phyloP scores from a whole-genome alignment of 1,284 basidiomycete species.

The Apiotrichum siamense region DNA sequence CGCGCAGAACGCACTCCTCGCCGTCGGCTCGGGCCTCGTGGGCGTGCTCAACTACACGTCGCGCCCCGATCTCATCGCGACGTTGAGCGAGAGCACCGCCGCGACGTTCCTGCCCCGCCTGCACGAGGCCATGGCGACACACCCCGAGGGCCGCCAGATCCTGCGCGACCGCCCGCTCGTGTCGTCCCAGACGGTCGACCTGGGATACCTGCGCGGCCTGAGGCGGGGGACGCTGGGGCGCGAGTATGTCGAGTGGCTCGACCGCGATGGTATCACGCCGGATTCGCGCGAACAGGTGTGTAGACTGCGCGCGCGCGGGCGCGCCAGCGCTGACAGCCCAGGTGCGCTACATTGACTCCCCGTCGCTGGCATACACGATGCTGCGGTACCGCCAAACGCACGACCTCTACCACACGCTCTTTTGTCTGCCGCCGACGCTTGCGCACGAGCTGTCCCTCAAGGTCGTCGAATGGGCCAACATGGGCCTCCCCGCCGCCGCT shows the following conservation, averaged over 20 bases:
- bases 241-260: constrained; percentile 86
- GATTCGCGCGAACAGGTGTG: constrained; percentile 86
- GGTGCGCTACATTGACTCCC: constrained; percentile 91
- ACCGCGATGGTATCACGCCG: constrained; percentile 83
- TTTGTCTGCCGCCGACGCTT: constrained; percentile 79
- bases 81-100: constrained; percentile 83
- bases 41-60: constrained; percentile 69
- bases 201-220: constrained; percentile 60
- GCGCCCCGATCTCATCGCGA: constrained; percentile 78
- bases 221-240: constrained; percentile 78
- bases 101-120: constrained; percentile 72
- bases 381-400: constrained; percentile 97
- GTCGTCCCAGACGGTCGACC: constrained; percentile 68
- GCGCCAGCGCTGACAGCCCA: constrained; percentile 42
- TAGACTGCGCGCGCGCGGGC: constrained; percentile 4
- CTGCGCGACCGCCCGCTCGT: constrained; percentile 78
- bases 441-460: constrained; percentile 94
- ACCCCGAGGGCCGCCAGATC: constrained; percentile 72
- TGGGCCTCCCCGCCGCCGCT: constrained; percentile 81
- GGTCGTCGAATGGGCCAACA: constrained; percentile 88
- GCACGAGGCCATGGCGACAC: constrained; percentile 70
- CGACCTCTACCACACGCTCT: constrained; percentile 89
- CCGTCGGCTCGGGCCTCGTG: constrained; percentile 77
- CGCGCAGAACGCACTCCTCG: constrained; percentile 77
- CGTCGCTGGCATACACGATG: constrained; percentile 93